A percentile compares a stretch with the other conserved stretches of the same genome.
These are phyloP conservation scores for Chlorociboria aeruginascens DNA, from an alignment of 495 filamentous ascomycete species.

Conservation along the genomic window DNA sequence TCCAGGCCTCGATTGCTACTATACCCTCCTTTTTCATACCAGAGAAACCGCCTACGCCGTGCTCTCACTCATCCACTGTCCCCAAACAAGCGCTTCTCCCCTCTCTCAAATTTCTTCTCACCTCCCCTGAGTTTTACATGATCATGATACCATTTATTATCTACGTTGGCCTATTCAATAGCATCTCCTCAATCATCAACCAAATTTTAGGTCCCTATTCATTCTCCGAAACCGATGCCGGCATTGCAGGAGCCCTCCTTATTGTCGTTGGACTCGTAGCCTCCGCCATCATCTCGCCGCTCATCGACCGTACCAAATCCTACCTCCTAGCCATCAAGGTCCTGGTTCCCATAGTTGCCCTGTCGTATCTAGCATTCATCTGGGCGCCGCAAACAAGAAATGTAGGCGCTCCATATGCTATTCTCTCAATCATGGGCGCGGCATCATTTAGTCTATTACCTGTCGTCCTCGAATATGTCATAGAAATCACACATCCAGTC, in stretches of 20 bases:
- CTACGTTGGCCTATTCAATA: slow-evolving; percentile 92
- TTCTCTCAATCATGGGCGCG: slow-evolving; percentile 65
- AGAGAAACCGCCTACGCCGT: slow-evolving; percentile 61
- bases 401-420: slow-evolving; percentile 58
- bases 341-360: slow-evolving; percentile 62
- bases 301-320: slow-evolving; percentile 74
- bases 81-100: slow-evolving; percentile 37
- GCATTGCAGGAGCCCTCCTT: slow-evolving; percentile 80
- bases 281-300: slow-evolving; percentile 62
- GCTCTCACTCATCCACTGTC: slow-evolving; percentile 30
- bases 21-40: slow-evolving; percentile 85
- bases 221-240: slow-evolving; percentile 70
- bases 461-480: slow-evolving; percentile 73
- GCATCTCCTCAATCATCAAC: slow-evolving; percentile 75
- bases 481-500: slow-evolving; percentile 76
- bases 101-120: slow-evolving; percentile 36
- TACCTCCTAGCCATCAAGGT: slow-evolving; percentile 66
- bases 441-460: slow-evolving; percentile 72
- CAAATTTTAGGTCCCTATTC: slow-evolving; percentile 78
- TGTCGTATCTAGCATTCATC: slow-evolving; percentile 63
- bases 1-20: slow-evolving; percentile 53
- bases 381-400: slow-evolving; percentile 64
- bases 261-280: slow-evolving; percentile 77
- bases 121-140: slow-evolving; percentile 59
- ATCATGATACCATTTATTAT: slow-evolving; percentile 63